Conservation (phyloP, 345 rosid genomes). For the Eucalyptus cloeziana region DNA sequence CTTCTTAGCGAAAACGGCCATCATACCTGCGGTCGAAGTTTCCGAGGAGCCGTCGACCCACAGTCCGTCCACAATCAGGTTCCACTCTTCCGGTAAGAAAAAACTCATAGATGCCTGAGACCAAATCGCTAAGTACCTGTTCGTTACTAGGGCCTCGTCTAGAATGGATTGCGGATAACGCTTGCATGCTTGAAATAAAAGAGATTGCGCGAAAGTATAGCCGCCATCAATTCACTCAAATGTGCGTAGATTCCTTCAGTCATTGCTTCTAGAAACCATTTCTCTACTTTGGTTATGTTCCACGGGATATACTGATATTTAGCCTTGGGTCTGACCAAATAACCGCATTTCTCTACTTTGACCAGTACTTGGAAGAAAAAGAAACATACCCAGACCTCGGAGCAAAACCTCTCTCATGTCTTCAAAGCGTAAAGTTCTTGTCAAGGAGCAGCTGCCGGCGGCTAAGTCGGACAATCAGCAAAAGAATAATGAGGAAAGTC, state of each 20-base stretch:
- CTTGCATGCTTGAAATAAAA: background rate
- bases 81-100: background rate
- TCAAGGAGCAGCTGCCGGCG: background rate
- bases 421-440: background rate
- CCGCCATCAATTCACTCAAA: background rate
- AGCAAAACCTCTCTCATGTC: background rate
- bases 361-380: background rate
- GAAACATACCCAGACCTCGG: background rate
- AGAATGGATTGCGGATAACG: background rate
- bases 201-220: background rate
- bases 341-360: background rate
- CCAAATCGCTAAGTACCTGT: background rate
- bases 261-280: background rate
- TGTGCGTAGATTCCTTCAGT: background rate
- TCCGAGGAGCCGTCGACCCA: background rate
- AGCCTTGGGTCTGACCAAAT: background rate
- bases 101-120: background rate
- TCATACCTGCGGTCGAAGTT: background rate
- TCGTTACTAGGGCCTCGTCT: background rate
- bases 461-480: background rate
- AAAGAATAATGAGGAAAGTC: background rate
- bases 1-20: background rate
- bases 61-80: background rate
- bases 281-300: background rate
- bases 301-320: background rate